Conservation (phyloP, 2,329 filamentous ascomycete genomes). For the Sphaerulina populicola region DNA sequence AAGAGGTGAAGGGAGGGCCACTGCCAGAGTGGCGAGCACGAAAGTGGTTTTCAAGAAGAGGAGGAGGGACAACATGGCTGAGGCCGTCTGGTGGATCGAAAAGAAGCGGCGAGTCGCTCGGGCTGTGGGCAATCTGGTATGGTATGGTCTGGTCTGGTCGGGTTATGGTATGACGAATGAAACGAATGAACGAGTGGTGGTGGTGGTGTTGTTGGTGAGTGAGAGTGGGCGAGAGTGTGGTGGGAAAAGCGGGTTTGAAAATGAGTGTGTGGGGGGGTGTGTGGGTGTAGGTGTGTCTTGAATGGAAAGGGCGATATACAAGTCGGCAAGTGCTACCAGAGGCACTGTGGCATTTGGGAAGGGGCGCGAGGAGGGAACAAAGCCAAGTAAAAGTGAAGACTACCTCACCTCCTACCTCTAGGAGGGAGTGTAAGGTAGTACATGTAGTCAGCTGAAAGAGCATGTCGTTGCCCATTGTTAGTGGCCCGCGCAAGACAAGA, state of each 20-base stretch:
- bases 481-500: background rate
- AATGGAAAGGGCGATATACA: background rate
- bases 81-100: too few relatives aligned
- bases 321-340: background rate
- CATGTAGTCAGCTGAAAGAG: background rate
- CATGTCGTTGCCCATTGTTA: background rate
- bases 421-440: background rate
- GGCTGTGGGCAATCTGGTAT: too few relatives aligned
- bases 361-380: too few relatives aligned
- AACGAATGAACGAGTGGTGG: too few relatives aligned
- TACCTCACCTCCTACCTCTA: too few relatives aligned
- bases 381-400: background rate
- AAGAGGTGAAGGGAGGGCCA: slow-evolving; percentile 27
- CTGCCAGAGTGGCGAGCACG: slow-evolving; percentile 40
- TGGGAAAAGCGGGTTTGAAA: background rate
- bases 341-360: too few relatives aligned
- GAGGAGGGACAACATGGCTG: background rate
- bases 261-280: background rate
- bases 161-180: too few relatives aligned
- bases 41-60: background rate
- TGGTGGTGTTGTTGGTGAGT: background rate
- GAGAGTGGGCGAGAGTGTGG: background rate
- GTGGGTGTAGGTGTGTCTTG: background rate
- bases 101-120: too few relatives aligned
- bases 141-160: too few relatives aligned